Evolutionary conservation across 2,329 filamentous ascomycete species (phyloP), one percentile per base, ranked within the genome.

Genomic region (Verticillium nonalfalfae): DNA sequence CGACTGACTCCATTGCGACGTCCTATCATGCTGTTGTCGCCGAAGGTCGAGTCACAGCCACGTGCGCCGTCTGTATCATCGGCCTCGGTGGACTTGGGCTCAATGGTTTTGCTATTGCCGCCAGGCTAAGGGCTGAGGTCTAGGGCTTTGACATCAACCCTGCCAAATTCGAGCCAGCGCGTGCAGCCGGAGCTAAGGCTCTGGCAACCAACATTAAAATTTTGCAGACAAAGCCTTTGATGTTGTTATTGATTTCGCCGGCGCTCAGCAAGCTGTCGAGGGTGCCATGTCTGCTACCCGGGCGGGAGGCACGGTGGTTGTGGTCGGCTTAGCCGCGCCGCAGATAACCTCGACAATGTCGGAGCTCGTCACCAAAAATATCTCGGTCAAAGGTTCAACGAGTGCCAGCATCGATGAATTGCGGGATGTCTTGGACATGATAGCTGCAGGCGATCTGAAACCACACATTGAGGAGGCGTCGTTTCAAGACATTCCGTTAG

Each of bases 1-100:
- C 60, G 1, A 63, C 60, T 1, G 62, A 63, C 33, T 62, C 62
- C 13, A 54, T 63, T 10, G 60, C 62, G 0, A 63, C 62, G 1
- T 58, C 60, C 1, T 63, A 63, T 34, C 60, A 63, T 33, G 60
- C 62, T 13, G 60, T 62, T 1, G 62, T 71, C 45, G 7, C 62
- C 2, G 62, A 62, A 45, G 62, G 62, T 15, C 11, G 13, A 0
- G 56, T 63, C 4, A 56, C 21, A 3, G n/a, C 7, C 3, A 11
- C 15, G 2, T 10, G 33, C 6, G 62, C 58, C 1, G 45, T 60
- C 11, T 57, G 38, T 2, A 56, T 63, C 15, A 60, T 63, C 45
- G 62, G 62, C 2, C 62, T 63, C 13, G 62, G 60, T 18, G 62
- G 62, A 2, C 38, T 63, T 2, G 60, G 62, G 0, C 50, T 62